Percentiles rank a stretch among this genome's conserved stretches.
phyloP scores from a whole-genome alignment of 2,329 filamentous ascomycete species.

The Colletotrichum echinochloae region DNA sequence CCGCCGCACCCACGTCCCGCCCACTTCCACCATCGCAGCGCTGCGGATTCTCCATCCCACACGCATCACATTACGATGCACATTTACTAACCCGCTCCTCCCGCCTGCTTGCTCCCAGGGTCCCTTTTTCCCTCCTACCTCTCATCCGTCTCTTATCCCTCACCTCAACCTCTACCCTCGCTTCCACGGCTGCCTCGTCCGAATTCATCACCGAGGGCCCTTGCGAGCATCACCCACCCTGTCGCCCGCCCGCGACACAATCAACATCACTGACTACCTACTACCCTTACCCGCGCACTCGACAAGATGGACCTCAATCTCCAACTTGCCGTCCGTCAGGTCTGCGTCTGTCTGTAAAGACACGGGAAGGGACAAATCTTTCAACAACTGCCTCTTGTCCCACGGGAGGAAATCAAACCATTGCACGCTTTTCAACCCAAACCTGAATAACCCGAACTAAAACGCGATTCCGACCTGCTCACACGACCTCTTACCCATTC shows the following conservation, averaged over 20 bases:
- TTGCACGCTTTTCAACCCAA: conserved; percentile 17
- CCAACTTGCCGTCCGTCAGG: conserved; percentile 41
- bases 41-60: conserved; percentile 21
- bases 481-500: conserved; percentile 40
- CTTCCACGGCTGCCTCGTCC: conserved; percentile 1
- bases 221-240: conserved; percentile 18
- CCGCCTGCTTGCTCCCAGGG: conserved; percentile 19
- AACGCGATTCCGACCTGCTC: conserved; percentile 17
- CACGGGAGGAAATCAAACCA: conserved; percentile 12
- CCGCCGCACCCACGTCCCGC: conserved; percentile 24
- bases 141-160: neutral
- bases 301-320: conserved; percentile 42
- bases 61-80: conserved; percentile 32
- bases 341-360: conserved; percentile 39
- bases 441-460: conserved; percentile 11
- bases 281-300: conserved; percentile 17
- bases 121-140: conserved; percentile 4
- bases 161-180: conserved; percentile 3
- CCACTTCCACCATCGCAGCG: conserved; percentile 8
- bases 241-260: conserved; percentile 13
- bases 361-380: conserved; percentile 26
- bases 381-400: conserved; percentile 36
- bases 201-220: conserved; percentile 32
- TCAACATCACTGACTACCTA: conserved; percentile 3
- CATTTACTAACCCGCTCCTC: conserved; percentile 40